phyloP scores from a whole-genome alignment of 371 early-diverging fungal species.

The Dinochytrium kinnereticum region DNA sequence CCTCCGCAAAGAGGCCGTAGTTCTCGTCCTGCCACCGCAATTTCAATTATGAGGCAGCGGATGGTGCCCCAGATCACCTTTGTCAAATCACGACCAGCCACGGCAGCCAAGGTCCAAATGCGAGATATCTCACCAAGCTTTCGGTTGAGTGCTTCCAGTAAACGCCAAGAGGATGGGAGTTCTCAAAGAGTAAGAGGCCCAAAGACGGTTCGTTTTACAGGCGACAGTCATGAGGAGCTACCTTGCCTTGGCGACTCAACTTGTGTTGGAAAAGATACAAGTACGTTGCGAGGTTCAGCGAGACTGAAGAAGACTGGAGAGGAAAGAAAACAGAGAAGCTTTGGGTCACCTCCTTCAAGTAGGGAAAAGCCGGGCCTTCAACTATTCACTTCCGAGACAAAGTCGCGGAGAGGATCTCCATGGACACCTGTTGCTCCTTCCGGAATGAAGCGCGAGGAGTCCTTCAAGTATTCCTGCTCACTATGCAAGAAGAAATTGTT shows the following conservation, averaged over 20 bases:
- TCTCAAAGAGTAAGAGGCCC: neutral
- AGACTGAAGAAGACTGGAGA: neutral
- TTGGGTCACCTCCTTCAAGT: neutral
- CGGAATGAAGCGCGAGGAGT: neutral
- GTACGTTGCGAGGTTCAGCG: neutral
- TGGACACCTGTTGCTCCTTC: neutral
- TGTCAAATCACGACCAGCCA: conserved; percentile 49
- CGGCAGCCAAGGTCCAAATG: conserved; percentile 31
- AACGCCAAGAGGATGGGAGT: neutral
- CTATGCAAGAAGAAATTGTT: conserved; percentile 42
- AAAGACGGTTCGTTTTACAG: neutral
- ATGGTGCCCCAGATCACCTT: conserved; percentile 41
- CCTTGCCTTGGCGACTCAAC: no score
- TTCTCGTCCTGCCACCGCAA: conserved; percentile 55
- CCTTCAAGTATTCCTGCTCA: conserved; percentile 20
- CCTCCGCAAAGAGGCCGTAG: neutral
- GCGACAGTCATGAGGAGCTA: no score
- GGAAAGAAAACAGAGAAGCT: neutral
- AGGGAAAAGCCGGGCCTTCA: neutral
- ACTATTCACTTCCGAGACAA: neutral
- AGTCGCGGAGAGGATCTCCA: neutral
- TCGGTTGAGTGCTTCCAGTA: neutral
- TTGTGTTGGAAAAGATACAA: no score
- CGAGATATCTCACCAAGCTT: neutral
- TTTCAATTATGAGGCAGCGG: conserved; percentile 52